Base-by-base conservation (phyloP, 495 filamentous ascomycete genomes). In the Penicillium parvum region DNA sequence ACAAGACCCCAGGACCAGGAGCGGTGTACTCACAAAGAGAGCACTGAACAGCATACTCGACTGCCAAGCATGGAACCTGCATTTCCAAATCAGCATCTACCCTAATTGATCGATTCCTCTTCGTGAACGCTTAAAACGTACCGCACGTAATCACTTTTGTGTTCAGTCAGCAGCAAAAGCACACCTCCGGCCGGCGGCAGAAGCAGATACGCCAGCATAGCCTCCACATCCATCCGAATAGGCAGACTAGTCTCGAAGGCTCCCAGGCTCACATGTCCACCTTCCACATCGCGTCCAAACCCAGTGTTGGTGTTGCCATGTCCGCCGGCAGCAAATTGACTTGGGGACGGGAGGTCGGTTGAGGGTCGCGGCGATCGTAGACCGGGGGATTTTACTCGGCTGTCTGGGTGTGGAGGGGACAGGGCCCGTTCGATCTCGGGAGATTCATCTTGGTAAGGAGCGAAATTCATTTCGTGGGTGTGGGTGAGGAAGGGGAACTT, bases 111-210 rank as follows among this genome's bases (percentile, higher is more conserved):
- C 18, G 32, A 30, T 8, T 15, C 3, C 5, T 5, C 1, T 3
- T 5, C 0, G 18, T 28, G 12, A 0, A 12, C 4, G 4, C 12
- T 14, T 32, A 7, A 14, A 19, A 78, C 81, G 34, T 63, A 95
- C 88, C 92, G 73, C 26, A 98, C 92, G 61, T 95, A 98, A 66
- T 97, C 92, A 53, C 89, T 96, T 75, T 92, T 91, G 53, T 88
- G 78, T 75, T 98, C 92, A 45, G 89, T 50, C 50, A 97, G 74
- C 47, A 98, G 61, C 58, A 98, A 63, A 49, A 95, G 65, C 8
- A 96, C 86, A 19, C 82, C 86, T 19, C 91, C 92, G 0, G 90
- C 81, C 11, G 92, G 92, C 55, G 92, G 92, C 14, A 94, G 65
- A 45, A 83, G 74, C 51, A 96, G 60, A 64, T 98, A 98, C 30